phyloP scores from a whole-genome alignment of 352 stramenopile genomes.

The Pythium dissotocum region DNA sequence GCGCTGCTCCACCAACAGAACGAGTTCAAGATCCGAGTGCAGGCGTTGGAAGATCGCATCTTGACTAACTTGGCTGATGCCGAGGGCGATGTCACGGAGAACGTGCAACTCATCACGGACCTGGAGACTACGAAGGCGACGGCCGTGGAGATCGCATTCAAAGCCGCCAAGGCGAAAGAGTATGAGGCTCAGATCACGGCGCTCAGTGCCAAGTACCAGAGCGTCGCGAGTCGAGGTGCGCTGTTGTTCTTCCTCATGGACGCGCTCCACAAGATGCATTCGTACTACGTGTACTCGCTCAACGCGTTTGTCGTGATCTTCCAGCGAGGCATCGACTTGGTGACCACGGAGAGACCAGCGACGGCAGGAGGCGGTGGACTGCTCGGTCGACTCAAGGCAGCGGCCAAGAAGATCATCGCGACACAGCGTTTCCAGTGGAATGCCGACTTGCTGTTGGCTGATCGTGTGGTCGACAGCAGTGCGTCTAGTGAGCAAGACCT shows the following conservation, averaged over 20 bases:
- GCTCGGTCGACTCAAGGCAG: slow-evolving; percentile 70
- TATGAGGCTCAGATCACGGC: slow-evolving; percentile 81
- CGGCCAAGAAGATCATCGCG: slow-evolving; percentile 81
- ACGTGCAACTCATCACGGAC: slow-evolving; percentile 95
- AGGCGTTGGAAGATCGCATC: slow-evolving; percentile 90
- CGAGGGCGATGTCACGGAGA: slow-evolving; percentile 91
- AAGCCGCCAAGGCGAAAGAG: slow-evolving; percentile 73
- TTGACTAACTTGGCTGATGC: slow-evolving; percentile 79
- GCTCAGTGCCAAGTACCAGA: slow-evolving; percentile 91
- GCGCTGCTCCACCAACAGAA: slow-evolving; percentile 89
- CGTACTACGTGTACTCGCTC: slow-evolving; percentile 95
- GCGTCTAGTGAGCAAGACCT: slow-evolving; percentile 53
- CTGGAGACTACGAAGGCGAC: slow-evolving; percentile 94
- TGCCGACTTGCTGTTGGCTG: slow-evolving; percentile 73
- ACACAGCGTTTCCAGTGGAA: slow-evolving; percentile 89
- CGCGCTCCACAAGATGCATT: slow-evolving; percentile 90
- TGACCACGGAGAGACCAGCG: slow-evolving; percentile 46
- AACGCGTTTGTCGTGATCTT: slow-evolving; percentile 96
- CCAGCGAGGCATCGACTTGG: slow-evolving; percentile 92
- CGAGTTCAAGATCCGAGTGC: slow-evolving; percentile 88
- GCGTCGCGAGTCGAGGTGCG: slow-evolving; percentile 89
- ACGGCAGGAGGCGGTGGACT: slow-evolving; percentile 36
- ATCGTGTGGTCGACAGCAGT: slow-evolving; percentile 59
- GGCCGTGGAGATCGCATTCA: slow-evolving; percentile 78
- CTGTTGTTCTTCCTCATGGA: slow-evolving; percentile 96